Evolutionary conservation across 78 protist species (phyloP), one percentile per base, ranked within the genome.

Genomic region (Diacronema lutheri): DNA sequence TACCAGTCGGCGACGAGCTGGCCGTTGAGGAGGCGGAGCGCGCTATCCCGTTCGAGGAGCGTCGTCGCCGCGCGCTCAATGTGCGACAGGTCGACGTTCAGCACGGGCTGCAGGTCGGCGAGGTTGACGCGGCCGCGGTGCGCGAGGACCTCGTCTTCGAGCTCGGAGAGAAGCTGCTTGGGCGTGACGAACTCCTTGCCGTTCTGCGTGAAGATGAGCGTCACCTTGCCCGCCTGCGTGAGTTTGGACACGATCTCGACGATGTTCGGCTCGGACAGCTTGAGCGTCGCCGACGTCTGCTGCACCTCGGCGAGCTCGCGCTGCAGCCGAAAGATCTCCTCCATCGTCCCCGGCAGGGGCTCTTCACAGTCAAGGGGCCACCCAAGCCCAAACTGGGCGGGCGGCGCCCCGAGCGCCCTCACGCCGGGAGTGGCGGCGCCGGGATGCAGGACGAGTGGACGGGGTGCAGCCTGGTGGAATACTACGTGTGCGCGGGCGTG

Each of bases 171-270:
- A 55, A 93, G 82, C 40, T 92, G 92, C 44, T 77, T 37, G 10
- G 85, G 89, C 44, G 96, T 93, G 35, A 93, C 37, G 69, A 86
- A 93, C 76, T 93, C 96, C 71, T 82, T 93, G 26, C 96, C 96
- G 87, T 83, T 82, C 20, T 74, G 33, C 16, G 93, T 91, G 89
- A 78, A 85, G 31, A 79, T 61, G 21, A 84, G 74, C 44, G 83
- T 55, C n/a, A 92, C 71, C 37, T 87, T 69, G 20, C 78, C 84
- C 20, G 58, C 41, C 20, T 89, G 83, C 13, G 64, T 26, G 78
- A 93, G 83, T 81, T 86, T 79, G n/a, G 46, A 19, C 29, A 93
- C 58, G 23, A 93, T 60, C 87, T 93, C 95, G 23, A 91, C 79
- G 74, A 95, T 79, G 71, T 91, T 91, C 57, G 92, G 90, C 86